Evolutionary conservation across 768 basidiomycete species (phyloP), one percentile per base, ranked within the genome.

Genomic region (Coprinellus aureogranulatus): DNA sequence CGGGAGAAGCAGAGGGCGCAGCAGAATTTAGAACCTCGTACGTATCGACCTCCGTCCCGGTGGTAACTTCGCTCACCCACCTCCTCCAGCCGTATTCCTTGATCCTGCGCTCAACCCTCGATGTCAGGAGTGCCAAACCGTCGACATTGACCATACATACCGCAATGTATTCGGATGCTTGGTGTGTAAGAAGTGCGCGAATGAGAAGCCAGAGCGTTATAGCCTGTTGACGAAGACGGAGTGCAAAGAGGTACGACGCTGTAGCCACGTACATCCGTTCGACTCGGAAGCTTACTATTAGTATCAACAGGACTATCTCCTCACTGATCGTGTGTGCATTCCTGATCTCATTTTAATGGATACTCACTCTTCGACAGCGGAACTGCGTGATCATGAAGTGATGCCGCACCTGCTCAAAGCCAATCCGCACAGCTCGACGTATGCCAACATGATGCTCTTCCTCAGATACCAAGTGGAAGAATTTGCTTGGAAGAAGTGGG

Each of bases 391-490:
- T 68, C 86, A 91, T 65, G 92, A 97, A 64, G 75, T 89, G 18
- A 82, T 99, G 62, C 97, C 96, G 0, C 97, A 99, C 70, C 77
- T 96, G 25, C 80, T 98, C 57, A 93, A 95, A 67, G 90, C 92
- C 20, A 98, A 98, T 69, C 95, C 93, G 3, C 94, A 97, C 75
- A 89, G 91, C 62, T 90, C 94, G 11, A 95, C 92, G 0, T 98
- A 91, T 68, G 90, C 91, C 34, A 99, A 98, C 77, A 98, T 98
- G 97, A 98, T 98, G 97, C 81, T 99, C 22, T 98, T 90, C 73
- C 79, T 98, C 4, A 86, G 97, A 31, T 89, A 78, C 66, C 96
- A 98, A 70, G 92, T 97, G 1, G 97, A 99, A 70, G 91, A 88
- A 45, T 98, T 95, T 72, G 96, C 97, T 4, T 97, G 89, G 89